Evolutionary conservation across 352 stramenopile genomes (phyloP), one percentile per base, ranked within the genome.

Genomic region (Globisporangium radiosum): DNA sequence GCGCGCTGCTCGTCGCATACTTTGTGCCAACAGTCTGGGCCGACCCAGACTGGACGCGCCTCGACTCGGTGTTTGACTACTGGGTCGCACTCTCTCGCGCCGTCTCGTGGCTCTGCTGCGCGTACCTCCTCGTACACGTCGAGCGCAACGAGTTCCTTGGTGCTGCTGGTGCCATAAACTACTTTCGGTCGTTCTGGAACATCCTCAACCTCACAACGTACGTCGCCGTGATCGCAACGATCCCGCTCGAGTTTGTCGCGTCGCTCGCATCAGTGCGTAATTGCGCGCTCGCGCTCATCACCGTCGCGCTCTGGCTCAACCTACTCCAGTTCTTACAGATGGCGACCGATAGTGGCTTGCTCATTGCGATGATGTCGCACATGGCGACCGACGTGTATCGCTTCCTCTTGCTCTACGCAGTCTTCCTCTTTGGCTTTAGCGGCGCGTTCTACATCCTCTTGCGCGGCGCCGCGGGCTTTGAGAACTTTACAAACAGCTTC

Each of bases 341-440:
- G 50, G 81, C 74, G 13, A 79, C 68, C 1, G 68, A 73, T 9
- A 86, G 69, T 11, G 81, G 81, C 0, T 59, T 88, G 36, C 71
- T 91, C 8, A 84, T 89, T 54, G 77, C 81, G 4, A 91, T 91
- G 81, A 88, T 91, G 81, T 73, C 70, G 10, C 74, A 85, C 65
- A 84, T 91, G 73, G 65, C 82, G 19, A 84, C 73, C 38, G 81
- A 91, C 50, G 74, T 88, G 47, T 75, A 78, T 52, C 76, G 76
- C 5, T 91, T 91, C 55, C 66, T 86, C 13, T 59, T 91, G 49
- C 70, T 91, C 17, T 91, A 89, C 60, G 74, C 68, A 1, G 78
- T 89, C 4, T 91, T 91, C 59, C 67, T 88, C 40, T 71, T 85
- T 19, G 78, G 78, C 47, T 88, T 87, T 53, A 89, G 73, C 50